Percentiles rank a stretch among this genome's conserved stretches.
Conservation (phyloP, 2,329 filamentous ascomycete species). For the Dactylellina drechsleri region DNA sequence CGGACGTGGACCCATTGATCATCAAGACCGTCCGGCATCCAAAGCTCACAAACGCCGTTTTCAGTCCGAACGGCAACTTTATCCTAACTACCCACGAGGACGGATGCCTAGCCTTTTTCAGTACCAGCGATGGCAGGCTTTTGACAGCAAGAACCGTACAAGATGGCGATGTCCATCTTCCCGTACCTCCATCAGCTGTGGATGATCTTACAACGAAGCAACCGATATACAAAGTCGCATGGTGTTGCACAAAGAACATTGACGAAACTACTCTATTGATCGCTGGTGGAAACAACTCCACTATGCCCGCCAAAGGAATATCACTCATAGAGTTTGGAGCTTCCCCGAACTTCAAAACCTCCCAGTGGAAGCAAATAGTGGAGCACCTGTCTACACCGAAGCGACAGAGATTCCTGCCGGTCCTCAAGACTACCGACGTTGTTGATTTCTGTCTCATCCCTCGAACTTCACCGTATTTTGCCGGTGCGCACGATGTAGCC, state of each 20-base stretch:
- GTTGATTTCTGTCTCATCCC: slow-evolving; percentile 85
- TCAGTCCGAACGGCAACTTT: slow-evolving; percentile 95
- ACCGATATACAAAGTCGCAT: slow-evolving; percentile 80
- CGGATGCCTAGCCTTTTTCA: slow-evolving; percentile 92
- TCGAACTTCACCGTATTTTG: slow-evolving; percentile 82
- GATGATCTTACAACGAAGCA: slow-evolving; percentile 72
- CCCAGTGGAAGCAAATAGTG: slow-evolving; percentile 83
- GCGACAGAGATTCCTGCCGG: slow-evolving; percentile 75
- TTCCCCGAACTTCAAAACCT: slow-evolving; percentile 90
- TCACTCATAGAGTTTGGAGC: slow-evolving; percentile 89
- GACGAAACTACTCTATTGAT: slow-evolving; percentile 92
- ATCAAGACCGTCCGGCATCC: slow-evolving; percentile 74
- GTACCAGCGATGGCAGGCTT: slow-evolving; percentile 84
- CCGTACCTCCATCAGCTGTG: slow-evolving; percentile 67
- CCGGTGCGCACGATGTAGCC: slow-evolving; percentile 87
- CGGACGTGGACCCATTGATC: slow-evolving; percentile 71
- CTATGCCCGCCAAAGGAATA: slow-evolving; percentile 76
- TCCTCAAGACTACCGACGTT: slow-evolving; percentile 80
- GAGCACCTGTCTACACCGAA: slow-evolving; percentile 83
- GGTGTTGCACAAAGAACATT: slow-evolving; percentile 92
- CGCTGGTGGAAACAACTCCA: slow-evolving; percentile 78
- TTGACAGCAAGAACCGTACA: slow-evolving; percentile 84
- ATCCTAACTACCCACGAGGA: slow-evolving; percentile 88
- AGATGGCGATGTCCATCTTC: slow-evolving; percentile 74
- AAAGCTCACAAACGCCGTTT: slow-evolving; percentile 81